Evolutionary conservation across 768 basidiomycete species (phyloP).

Genomic region (Pisolithus orientalis): DNA sequence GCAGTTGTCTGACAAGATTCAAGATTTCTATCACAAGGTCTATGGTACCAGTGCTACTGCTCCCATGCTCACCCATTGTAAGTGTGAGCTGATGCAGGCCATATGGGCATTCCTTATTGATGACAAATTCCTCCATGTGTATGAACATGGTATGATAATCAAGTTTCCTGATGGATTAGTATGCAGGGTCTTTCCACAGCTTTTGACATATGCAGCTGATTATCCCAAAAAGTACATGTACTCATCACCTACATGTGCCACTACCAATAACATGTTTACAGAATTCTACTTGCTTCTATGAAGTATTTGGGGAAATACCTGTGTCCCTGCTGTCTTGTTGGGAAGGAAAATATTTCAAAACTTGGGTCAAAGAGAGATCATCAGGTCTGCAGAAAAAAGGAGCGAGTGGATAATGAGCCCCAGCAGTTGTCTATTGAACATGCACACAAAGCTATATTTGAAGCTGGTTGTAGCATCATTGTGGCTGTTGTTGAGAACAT

Average conservation of each 20-base stretch:
- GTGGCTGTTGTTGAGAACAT: neutral
- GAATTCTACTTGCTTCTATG: constrained; percentile 14
- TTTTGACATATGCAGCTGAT: constrained; percentile 25
- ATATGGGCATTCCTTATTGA: constrained; percentile 18
- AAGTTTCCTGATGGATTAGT: constrained; percentile 13
- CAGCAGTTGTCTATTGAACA: neutral
- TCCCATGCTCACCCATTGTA: constrained; percentile 7
- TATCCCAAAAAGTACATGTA: constrained; percentile 28
- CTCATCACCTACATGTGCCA: too few relatives aligned
- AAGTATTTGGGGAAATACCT: constrained; percentile 14
- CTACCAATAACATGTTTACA: neutral
- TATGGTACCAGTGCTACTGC: neutral
- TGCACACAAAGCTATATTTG: neutral
- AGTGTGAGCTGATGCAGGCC: constrained; percentile 20
- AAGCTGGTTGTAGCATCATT: neutral
- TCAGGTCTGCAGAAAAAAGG: neutral
- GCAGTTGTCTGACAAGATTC: constrained; percentile 11
- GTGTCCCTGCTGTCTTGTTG: constrained; percentile 13
- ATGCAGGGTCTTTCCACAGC: too few relatives aligned
- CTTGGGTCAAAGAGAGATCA: constrained; percentile 8
- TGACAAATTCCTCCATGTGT: constrained; percentile 17
- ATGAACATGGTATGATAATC: constrained; percentile 14
- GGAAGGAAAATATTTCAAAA: constrained; percentile 3
- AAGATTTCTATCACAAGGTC: constrained; percentile 3
- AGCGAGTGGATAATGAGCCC: neutral